Evolutionary conservation across 352 stramenopile genomes (phyloP).

Genomic region (Phytophthora ohioensis): DNA sequence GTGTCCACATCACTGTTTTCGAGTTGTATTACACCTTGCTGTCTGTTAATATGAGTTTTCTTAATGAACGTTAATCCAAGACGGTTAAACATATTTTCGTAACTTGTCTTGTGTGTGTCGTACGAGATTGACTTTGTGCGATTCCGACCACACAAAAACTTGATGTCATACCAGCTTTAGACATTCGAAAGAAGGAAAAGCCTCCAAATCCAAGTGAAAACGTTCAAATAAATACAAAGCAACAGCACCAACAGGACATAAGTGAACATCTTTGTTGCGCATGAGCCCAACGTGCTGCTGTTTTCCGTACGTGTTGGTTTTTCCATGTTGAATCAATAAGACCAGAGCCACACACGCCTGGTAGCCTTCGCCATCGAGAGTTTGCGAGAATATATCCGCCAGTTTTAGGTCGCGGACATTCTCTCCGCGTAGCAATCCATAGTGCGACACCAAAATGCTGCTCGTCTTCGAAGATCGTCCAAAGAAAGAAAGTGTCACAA

Average conservation of each 20-base stretch:
- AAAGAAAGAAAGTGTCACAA: constrained; percentile 4
- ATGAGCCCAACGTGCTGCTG: constrained; percentile 21
- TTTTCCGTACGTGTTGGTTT: constrained; percentile 26
- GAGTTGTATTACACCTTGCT: constrained; percentile 8
- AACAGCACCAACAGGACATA: constrained; percentile 18
- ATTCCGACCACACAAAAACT: constrained; percentile 1
- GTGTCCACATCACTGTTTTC: neutral
- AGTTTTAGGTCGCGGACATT: constrained; percentile 18
- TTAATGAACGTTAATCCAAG: constrained; percentile 10
- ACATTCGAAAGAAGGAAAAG: constrained; percentile 6
- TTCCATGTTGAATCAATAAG: constrained; percentile 24
- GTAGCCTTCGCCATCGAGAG: neutral
- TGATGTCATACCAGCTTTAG: constrained; percentile 16
- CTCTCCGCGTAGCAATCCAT: constrained; percentile 13
- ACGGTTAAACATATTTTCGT: neutral
- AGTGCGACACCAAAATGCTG: constrained; percentile 13
- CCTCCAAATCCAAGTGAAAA: constrained; percentile 13
- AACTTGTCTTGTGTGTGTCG: constrained; percentile 9
- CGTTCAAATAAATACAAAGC: constrained; percentile 19
- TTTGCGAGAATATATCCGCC: constrained; percentile 6
- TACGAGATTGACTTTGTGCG: neutral
- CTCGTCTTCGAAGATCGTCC: neutral
- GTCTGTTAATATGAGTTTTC: constrained; percentile 12
- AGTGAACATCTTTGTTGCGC: constrained; percentile 20
- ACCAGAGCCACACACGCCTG: constrained; percentile 6